A percentile compares a stretch with the other conserved stretches of the same genome.
These are phyloP conservation scores for Bigelowiella natans DNA, from an alignment of 78 protist genomes.

Conservation along the genomic window DNA sequence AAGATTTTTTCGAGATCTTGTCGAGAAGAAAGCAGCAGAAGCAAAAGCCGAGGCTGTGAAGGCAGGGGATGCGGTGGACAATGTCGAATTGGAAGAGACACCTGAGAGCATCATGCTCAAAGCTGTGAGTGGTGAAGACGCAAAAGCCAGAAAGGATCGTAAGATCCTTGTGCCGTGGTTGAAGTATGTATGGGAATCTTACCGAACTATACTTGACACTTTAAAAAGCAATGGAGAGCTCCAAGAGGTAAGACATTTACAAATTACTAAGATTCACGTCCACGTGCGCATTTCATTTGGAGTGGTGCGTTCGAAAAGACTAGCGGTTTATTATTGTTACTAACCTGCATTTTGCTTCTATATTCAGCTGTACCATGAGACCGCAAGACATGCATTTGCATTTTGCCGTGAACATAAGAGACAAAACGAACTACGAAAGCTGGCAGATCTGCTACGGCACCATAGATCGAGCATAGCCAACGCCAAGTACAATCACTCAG, in stretches of 20 bases:
- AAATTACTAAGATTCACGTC: too few species aligned
- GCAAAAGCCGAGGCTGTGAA: neutral
- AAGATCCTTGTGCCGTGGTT: neutral
- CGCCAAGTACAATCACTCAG: too few species aligned
- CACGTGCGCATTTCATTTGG: too few species aligned
- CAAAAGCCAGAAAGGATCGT: neutral
- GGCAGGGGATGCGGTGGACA: neutral
- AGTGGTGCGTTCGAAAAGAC: too few species aligned
- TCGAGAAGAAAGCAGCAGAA: neutral
- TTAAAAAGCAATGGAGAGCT: neutral
- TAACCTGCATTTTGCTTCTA: too few species aligned
- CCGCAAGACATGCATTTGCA: neutral
- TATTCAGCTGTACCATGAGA: neutral
- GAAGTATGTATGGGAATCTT: neutral
- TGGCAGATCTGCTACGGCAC: neutral
- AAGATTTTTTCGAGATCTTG: neutral
- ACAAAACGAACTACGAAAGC: neutral
- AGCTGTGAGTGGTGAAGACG: neutral
- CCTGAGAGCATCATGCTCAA: neutral
- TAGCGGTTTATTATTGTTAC: too few species aligned
- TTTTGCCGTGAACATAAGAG: neutral
- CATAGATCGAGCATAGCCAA: too few species aligned
- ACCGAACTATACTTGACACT: neutral
- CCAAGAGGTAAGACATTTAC: too few species aligned
- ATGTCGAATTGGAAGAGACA: neutral